Conservation (phyloP, 805 yeast species). For the Lipomyces oligophaga region DNA sequence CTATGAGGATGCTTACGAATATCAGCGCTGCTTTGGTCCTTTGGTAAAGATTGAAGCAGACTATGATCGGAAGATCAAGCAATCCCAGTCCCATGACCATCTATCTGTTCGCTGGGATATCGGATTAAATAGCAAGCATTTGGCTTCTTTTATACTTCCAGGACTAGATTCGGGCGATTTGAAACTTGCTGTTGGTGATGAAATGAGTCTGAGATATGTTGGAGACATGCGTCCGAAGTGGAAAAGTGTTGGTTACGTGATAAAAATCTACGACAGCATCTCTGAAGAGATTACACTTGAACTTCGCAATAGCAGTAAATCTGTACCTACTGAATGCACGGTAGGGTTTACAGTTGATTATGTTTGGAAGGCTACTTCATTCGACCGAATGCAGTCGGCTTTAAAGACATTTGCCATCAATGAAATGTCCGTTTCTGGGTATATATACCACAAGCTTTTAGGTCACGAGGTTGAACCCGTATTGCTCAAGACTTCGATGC, state of each 20-base stretch:
- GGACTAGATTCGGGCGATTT: constrained; percentile 59
- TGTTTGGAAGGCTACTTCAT: constrained; percentile 84
- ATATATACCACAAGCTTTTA: constrained; percentile 68
- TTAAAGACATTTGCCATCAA: constrained; percentile 66
- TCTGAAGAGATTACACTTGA: constrained; percentile 72
- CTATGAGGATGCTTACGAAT: constrained; percentile 77
- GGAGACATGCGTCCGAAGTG: constrained; percentile 60
- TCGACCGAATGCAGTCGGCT: constrained; percentile 79
- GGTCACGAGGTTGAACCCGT: constrained; percentile 72
- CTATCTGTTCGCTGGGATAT: constrained; percentile 70
- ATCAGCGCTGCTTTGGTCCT: constrained; percentile 82
- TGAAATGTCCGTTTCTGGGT: constrained; percentile 65
- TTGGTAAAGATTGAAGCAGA: constrained; percentile 78
- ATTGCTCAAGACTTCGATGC: constrained; percentile 49
- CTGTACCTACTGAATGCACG: constrained; percentile 52
- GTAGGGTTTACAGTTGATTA: constrained; percentile 78
- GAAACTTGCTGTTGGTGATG: constrained; percentile 81
- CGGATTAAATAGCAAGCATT: constrained; percentile 59
- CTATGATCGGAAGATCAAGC: constrained; percentile 67
- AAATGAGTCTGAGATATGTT: constrained; percentile 60
- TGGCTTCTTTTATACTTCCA: constrained; percentile 66
- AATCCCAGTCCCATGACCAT: constrained; percentile 71
- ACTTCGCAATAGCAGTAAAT: constrained; percentile 43
- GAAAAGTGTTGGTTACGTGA: constrained; percentile 69
- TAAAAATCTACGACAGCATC: constrained; percentile 62